Evolutionary conservation across 2,329 filamentous ascomycete species (phyloP), one percentile per base, ranked within the genome.

Genomic region (Stagonosporopsis chrysanthemi): DNA sequence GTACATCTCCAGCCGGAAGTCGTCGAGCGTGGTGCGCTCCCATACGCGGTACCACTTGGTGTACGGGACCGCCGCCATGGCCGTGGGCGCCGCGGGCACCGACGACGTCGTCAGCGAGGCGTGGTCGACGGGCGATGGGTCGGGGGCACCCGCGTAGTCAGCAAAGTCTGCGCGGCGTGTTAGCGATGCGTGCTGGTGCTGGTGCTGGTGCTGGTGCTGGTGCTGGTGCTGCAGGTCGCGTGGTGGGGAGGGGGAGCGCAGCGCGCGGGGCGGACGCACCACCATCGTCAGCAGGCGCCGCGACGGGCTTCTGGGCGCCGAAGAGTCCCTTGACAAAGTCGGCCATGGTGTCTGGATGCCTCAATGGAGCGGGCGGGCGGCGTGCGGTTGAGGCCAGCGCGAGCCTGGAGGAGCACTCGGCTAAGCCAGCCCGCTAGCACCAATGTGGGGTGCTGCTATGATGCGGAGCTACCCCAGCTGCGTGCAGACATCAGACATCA

Each of bases 31-130:
- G 71, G 93, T 88, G 72, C 95, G 92, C 84, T 98, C 93, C 84
- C 96, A 95, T 60, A 98, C 83, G 54, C 92, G 92, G 81, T 98
- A 99, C 95, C 95, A 99, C 82, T 91, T 92, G 48, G 92, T 97
- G 78, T 90, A 97, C 14, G 91, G 90, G 24, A 82, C 78, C 45
- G 66, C 65, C 40, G 68, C 62, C n/a, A 72, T 82, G 75, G 58
- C 84, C 15, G 78, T 76, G 59, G 66, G 64, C 28, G 75, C 56
- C 60, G 60, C 60, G 17, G 68, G 62, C 44, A 69, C 56, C 15
- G 69, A 60, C 74, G 71, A 39, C 23, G 79, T 68, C 24, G 79
- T 65, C 35, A 75, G 75, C 42, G 79, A 76, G 48, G 80, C 73
- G 59, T 82, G 74, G 56, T 81, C 80, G 23, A 77, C 78, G 42